These are phyloP conservation scores for Aspergillus sergii DNA, from an alignment of 2,329 filamentous ascomycete genomes.

Conservation along the genomic window DNA sequence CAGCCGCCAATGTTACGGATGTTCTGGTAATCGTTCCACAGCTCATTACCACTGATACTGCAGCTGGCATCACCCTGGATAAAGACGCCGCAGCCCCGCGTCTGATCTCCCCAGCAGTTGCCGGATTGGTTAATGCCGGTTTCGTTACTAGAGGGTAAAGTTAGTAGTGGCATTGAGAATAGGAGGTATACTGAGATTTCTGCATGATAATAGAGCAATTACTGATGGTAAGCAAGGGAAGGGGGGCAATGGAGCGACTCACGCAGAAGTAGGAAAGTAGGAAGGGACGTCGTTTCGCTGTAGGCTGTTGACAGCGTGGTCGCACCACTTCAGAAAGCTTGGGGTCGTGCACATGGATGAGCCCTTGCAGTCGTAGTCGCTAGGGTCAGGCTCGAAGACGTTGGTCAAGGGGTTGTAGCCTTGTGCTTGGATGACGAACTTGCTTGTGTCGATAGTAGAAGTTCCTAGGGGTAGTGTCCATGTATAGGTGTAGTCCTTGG, in stretches of 20 bases:
- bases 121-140: slow-evolving; percentile 10
- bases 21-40: slow-evolving; percentile 21
- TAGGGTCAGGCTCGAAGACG: slow-evolving; percentile 10
- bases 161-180: slow-evolving; percentile 6
- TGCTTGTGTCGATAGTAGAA: slow-evolving; percentile 15
- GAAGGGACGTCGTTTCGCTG: slow-evolving; percentile 12
- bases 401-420: slow-evolving; percentile 16
- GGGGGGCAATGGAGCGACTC: neutral
- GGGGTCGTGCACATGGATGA: slow-evolving; percentile 16
- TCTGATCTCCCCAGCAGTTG: slow-evolving; percentile 19
- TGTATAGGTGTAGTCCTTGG: slow-evolving; percentile 18
- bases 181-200: neutral
- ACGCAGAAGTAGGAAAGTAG: slow-evolving; percentile 8
- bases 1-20: slow-evolving; percentile 19
- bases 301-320: slow-evolving; percentile 15
- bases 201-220: slow-evolving; percentile 2
- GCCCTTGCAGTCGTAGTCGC: slow-evolving; percentile 16
- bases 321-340: slow-evolving; percentile 16
- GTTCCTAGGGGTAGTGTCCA: slow-evolving; percentile 18
- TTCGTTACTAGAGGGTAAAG: slow-evolving; percentile 3
- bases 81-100: slow-evolving; percentile 16
- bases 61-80: slow-evolving; percentile 14
- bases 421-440: slow-evolving; percentile 19
- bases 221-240: neutral
- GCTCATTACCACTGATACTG: slow-evolving; percentile 17